These are phyloP conservation scores for Phytophthora uliginosa DNA, from an alignment of 352 stramenopile species.

Conservation along the genomic window DNA sequence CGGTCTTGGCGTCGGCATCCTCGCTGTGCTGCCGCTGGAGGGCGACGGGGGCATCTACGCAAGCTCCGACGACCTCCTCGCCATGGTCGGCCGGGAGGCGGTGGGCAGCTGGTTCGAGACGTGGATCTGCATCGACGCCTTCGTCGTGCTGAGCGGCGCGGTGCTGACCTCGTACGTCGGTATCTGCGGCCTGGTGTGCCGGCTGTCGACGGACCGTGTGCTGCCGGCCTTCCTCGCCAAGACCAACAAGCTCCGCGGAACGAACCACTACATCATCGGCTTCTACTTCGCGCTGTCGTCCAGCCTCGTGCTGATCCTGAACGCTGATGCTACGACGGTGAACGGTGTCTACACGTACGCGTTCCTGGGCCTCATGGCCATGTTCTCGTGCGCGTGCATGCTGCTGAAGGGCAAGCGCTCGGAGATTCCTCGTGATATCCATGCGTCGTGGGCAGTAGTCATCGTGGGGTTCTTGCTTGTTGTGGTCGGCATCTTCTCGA, in stretches of 20 bases:
- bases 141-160: conserved; percentile 85
- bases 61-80: too few relatives aligned
- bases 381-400: conserved; percentile 88
- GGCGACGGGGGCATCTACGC: conserved; percentile 51
- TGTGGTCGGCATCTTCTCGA: conserved; percentile 81
- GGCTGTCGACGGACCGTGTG: conserved; percentile 77
- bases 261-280: conserved; percentile 82
- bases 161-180: conserved; percentile 87
- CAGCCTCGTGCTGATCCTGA: conserved; percentile 70
- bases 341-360: conserved; percentile 89
- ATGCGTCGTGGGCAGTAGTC: conserved; percentile 58
- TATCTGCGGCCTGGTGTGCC: conserved; percentile 77
- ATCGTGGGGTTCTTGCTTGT: conserved; percentile 41
- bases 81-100: conserved; percentile 50
- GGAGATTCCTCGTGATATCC: conserved; percentile 73
- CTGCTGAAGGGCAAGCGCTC: conserved; percentile 88
- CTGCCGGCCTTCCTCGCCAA: conserved; percentile 55
- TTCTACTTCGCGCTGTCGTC: conserved; percentile 68
- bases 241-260: conserved; percentile 64
- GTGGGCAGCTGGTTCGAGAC: conserved; percentile 49
- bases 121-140: conserved; percentile 82
- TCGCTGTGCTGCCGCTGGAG: conserved; percentile 76
- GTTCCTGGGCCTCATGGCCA: conserved; percentile 85
- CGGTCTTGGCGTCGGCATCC: conserved; percentile 65
- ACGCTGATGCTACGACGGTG: conserved; percentile 75